Percentiles rank a stretch among this genome's conserved stretches.
phyloP scores from a whole-genome alignment of 2,329 filamentous ascomycete genomes.

The Xylaria sp. region DNA sequence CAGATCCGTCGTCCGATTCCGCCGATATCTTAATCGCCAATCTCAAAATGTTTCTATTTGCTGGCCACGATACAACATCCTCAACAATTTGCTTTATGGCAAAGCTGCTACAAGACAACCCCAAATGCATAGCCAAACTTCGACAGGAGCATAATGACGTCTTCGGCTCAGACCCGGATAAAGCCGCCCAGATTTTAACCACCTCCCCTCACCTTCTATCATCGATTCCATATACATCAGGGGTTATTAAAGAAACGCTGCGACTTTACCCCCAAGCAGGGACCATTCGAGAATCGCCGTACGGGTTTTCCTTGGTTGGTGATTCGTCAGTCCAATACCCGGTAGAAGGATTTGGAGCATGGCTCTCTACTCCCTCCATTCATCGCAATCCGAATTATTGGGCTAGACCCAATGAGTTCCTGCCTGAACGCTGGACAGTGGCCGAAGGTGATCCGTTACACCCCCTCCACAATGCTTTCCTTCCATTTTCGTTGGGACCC shows the following conservation, averaged over 20 bases:
- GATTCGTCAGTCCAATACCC: background rate
- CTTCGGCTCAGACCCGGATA: conserved; percentile 9
- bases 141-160: conserved; percentile 33
- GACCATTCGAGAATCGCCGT: background rate
- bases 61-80: conserved; percentile 32
- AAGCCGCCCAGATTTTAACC: background rate
- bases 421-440: conserved; percentile 49
- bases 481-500: conserved; percentile 64
- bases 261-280: background rate
- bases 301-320: background rate
- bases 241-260: background rate
- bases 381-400: conserved; percentile 46
- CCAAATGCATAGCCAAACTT: conserved; percentile 16
- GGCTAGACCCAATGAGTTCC: conserved; percentile 47
- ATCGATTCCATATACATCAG: background rate
- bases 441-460: conserved; percentile 41
- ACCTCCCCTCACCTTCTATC: background rate
- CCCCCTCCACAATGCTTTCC: conserved; percentile 57
- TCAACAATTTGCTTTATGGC: conserved; percentile 29
- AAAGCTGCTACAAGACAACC: conserved; percentile 25
- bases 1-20: no score
- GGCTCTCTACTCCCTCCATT: conserved; percentile 37
- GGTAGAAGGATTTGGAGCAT: conserved; percentile 28
- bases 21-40: background rate
- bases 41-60: conserved; percentile 33